These are phyloP conservation scores for Tolypocladium sp. DNA, from an alignment of 2,329 filamentous ascomycete genomes.

Conservation along the genomic window DNA sequence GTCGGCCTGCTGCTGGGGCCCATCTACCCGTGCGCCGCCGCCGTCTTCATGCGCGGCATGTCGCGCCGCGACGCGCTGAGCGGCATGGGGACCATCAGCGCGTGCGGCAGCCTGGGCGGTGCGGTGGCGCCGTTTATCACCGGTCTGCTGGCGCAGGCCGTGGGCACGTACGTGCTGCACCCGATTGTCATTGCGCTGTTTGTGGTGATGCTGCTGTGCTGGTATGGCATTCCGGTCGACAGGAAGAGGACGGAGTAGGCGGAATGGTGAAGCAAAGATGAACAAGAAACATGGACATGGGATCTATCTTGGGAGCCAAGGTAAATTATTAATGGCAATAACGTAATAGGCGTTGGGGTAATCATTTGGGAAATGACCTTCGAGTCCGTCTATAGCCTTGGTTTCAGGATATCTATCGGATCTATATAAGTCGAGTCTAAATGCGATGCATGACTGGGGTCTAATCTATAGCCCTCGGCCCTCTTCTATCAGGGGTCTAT, in stretches of 20 bases:
- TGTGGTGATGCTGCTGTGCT: constrained; percentile 54
- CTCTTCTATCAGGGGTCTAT: neutral
- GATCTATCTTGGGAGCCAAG: no score
- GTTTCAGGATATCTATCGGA: constrained; percentile 1
- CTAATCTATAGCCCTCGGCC: neutral
- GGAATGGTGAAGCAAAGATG: neutral
- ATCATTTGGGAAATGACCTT: neutral
- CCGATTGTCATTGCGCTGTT: constrained; percentile 61
- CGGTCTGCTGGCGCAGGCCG: constrained; percentile 51
- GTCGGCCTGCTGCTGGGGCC: constrained; percentile 71
- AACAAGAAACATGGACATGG: no score
- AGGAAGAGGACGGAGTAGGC: constrained; percentile 51
- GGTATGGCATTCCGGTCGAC: constrained; percentile 48
- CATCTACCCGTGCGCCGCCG: constrained; percentile 65
- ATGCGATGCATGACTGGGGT: neutral
- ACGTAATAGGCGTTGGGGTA: no score
- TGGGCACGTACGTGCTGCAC: constrained; percentile 54
- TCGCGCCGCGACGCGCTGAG: constrained; percentile 50
- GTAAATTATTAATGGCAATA: neutral
- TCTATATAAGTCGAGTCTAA: constrained; percentile 3
- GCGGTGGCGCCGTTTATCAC: constrained; percentile 59
- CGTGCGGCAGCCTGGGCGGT: constrained; percentile 61
- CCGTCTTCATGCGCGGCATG: constrained; percentile 53
- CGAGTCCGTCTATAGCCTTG: neutral
- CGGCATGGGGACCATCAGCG: constrained; percentile 58